A percentile compares a stretch with the other conserved stretches of the same genome.
Evolutionary conservation across 2,329 filamentous ascomycete genomes (phyloP).

Genomic region (Aspergillus vadensis): DNA sequence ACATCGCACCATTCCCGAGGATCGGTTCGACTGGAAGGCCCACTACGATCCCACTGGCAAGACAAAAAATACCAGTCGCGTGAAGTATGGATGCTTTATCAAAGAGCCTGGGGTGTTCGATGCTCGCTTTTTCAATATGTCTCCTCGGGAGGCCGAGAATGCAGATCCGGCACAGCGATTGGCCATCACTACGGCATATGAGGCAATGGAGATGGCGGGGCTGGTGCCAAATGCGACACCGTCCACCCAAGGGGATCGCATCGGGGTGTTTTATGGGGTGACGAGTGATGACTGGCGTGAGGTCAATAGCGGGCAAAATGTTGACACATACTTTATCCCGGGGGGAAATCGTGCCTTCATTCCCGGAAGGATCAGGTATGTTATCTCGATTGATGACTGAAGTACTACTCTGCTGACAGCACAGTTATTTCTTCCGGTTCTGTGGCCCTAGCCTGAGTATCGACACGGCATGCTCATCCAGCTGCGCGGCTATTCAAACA

Average conservation of each 20-base stretch:
- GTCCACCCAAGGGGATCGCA: conserved; percentile 63
- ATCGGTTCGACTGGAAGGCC: conserved; percentile 70
- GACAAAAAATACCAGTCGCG: conserved; percentile 73
- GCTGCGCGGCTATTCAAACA: conserved; percentile 70
- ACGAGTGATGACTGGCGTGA: conserved; percentile 78
- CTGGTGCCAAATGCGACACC: conserved; percentile 72
- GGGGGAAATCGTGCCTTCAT: conserved; percentile 59
- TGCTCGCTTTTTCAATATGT: conserved; percentile 85
- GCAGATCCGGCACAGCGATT: conserved; percentile 81
- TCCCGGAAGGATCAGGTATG: conserved; percentile 30
- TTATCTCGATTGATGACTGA: conserved; percentile 17
- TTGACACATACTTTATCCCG: conserved; percentile 69
- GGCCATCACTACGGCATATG: conserved; percentile 74
- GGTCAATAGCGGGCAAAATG: conserved; percentile 70
- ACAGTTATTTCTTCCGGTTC: conserved; percentile 71
- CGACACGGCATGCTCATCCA: conserved; percentile 79
- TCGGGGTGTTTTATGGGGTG: conserved; percentile 74
- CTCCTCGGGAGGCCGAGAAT: conserved; percentile 74
- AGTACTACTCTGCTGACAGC: not conserved
- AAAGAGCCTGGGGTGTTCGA: conserved; percentile 77
- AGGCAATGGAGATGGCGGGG: conserved; percentile 78
- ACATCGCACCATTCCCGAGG: conserved; percentile 60
- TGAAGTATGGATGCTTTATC: conserved; percentile 73
- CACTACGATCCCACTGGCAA: conserved; percentile 74
- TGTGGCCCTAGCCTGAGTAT: conserved; percentile 70